Conservation (phyloP, 257 asterid species). For the Solanum pinnatisectum region DNA sequence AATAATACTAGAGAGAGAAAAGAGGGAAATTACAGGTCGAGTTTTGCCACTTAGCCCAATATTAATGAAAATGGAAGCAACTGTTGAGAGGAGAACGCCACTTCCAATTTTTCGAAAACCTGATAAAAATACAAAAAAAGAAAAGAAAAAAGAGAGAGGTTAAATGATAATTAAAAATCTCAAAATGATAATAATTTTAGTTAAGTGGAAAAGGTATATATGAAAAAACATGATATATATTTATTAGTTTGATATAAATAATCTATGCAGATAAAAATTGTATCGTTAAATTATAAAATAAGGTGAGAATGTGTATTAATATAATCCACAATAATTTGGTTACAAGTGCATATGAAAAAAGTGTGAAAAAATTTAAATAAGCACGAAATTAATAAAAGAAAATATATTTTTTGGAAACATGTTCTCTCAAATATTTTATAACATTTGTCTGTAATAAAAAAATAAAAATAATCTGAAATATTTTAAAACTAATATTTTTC, state of each 20-base stretch:
- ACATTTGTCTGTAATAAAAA: not conserved
- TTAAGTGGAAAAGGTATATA: not conserved
- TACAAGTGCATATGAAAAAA: not conserved
- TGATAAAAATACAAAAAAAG: not conserved
- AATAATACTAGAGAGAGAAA: not conserved
- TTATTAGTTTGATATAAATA: not conserved
- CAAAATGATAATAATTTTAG: not conserved
- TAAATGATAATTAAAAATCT: not conserved
- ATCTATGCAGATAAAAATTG: not conserved
- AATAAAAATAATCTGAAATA: not conserved
- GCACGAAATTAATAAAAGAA: not conserved
- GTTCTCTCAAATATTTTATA: not conserved
- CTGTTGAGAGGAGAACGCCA: slow-evolving; percentile 41
- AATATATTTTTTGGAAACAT: fast-evolving
- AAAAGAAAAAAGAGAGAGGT: not conserved
- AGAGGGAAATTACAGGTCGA: slow-evolving; percentile 41
- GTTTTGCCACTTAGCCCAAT: slow-evolving; percentile 69
- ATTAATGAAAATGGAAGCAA: slow-evolving; percentile 63
- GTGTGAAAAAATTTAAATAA: not conserved
- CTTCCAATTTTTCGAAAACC: slow-evolving; percentile 78
- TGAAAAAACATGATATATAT: not conserved
- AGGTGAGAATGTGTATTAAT: not conserved
- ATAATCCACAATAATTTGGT: not conserved
- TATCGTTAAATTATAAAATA: not conserved
- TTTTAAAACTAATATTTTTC: not conserved